These are phyloP conservation scores for Nicotiana obtusifolia DNA, from an alignment of 257 asterid genomes.

Conservation along the genomic window DNA sequence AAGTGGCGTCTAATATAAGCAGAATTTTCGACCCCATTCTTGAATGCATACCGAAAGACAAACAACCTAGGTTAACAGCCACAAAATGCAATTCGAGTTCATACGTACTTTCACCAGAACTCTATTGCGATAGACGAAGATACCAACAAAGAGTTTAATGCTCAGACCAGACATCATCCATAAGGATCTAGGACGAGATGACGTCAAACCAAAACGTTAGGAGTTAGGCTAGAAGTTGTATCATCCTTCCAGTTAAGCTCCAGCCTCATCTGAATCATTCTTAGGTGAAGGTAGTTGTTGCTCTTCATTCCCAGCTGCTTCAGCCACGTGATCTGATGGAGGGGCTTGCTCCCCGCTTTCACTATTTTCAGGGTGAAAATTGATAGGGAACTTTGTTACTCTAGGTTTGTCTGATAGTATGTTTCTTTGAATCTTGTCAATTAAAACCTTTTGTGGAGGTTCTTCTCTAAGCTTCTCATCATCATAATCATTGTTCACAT, in stretches of 20 bases:
- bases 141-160: background rate
- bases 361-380: constrained; percentile 60
- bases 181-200: background rate
- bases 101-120: background rate
- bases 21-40: background rate
- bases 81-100: background rate
- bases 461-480: constrained; percentile 78
- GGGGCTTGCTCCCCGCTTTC: constrained; percentile 63
- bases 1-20: background rate
- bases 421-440: constrained; percentile 77
- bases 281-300: constrained; percentile 23
- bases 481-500: constrained; percentile 83
- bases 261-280: background rate
- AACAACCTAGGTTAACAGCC: background rate
- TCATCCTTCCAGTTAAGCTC: background rate
- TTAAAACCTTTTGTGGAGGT: constrained; percentile 76
- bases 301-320: constrained; percentile 35
- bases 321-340: constrained; percentile 42
- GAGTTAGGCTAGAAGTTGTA: background rate
- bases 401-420: constrained; percentile 85
- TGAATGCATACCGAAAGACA: background rate
- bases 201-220: background rate
- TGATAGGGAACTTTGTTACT: constrained; percentile 87
- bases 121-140: background rate
- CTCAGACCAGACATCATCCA: background rate